Evolutionary conservation across 2,329 filamentous ascomycete species (phyloP).

Genomic region (Arachnopeziza araneosa): DNA sequence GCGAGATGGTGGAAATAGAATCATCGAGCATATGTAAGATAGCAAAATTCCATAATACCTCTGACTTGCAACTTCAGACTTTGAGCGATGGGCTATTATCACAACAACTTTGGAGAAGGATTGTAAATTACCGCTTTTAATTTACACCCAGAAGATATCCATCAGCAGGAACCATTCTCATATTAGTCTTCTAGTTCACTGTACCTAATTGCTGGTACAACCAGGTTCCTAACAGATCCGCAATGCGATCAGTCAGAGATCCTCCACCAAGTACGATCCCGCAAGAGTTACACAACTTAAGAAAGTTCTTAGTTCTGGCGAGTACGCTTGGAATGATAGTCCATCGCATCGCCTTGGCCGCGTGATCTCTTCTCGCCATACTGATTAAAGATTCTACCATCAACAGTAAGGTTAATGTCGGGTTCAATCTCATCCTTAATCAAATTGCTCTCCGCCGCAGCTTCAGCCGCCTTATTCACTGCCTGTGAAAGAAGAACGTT

Average conservation of each 20-base stretch:
- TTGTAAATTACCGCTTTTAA: neutral
- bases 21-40: neutral
- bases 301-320: neutral
- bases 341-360: neutral
- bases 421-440: neutral
- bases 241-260: neutral
- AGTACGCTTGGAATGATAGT: conserved; percentile 9
- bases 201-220: neutral
- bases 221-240: neutral
- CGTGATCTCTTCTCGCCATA: neutral
- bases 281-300: neutral
- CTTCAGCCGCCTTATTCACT: neutral
- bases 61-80: neutral
- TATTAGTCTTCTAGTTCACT: neutral
- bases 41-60: neutral
- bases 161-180: neutral
- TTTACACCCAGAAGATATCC: neutral
- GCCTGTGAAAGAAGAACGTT: neutral
- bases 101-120: neutral
- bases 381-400: neutral
- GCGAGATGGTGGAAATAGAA: neutral
- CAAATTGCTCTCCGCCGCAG: neutral
- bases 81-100: neutral
- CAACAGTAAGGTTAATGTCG: neutral
- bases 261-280: neutral